phyloP scores from a whole-genome alignment of 2,329 filamentous ascomycete genomes.

The Hortaea werneckii region DNA sequence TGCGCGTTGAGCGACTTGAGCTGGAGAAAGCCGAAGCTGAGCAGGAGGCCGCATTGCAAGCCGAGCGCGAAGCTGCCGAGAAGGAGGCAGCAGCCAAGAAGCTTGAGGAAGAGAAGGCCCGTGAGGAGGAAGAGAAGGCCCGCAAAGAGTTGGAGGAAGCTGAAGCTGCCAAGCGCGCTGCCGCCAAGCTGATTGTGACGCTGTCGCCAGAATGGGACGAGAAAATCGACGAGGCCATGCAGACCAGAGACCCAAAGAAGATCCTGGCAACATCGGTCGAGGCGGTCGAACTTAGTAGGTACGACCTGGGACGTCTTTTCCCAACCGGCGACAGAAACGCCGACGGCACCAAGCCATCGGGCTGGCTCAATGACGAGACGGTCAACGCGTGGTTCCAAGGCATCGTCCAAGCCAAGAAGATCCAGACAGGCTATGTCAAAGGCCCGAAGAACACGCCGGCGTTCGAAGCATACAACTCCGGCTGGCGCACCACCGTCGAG shows the following conservation, averaged over 20 bases:
- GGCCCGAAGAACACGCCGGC: slow-evolving; percentile 43
- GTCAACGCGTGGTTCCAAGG: slow-evolving; percentile 57
- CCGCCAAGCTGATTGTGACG: slow-evolving; percentile 13
- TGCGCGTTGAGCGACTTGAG: not conserved
- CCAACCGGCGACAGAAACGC: slow-evolving; percentile 24
- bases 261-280: slow-evolving; percentile 26
- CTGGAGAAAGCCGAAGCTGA: not conserved
- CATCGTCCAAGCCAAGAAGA: slow-evolving; percentile 47
- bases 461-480: slow-evolving; percentile 54
- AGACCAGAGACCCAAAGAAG: slow-evolving; percentile 6
- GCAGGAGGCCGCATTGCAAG: not conserved
- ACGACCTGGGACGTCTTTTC: slow-evolving; percentile 54
- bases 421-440: slow-evolving; percentile 40
- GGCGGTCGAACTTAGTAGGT: slow-evolving; percentile 36
- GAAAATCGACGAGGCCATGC: slow-evolving; percentile 28
- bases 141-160: not conserved
- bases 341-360: slow-evolving; percentile 10
- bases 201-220: slow-evolving; percentile 32
- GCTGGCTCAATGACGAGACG: slow-evolving; percentile 70
- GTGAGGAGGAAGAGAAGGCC: not conserved
- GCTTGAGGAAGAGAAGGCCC: not conserved
- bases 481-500: slow-evolving; percentile 51
- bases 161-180: not conserved
- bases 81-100: not conserved
- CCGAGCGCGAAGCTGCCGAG: not conserved